Evolutionary conservation across 1,139 yeast species (phyloP), one percentile per base, ranked within the genome.

Genomic region (Magnusiomyces ingens): DNA sequence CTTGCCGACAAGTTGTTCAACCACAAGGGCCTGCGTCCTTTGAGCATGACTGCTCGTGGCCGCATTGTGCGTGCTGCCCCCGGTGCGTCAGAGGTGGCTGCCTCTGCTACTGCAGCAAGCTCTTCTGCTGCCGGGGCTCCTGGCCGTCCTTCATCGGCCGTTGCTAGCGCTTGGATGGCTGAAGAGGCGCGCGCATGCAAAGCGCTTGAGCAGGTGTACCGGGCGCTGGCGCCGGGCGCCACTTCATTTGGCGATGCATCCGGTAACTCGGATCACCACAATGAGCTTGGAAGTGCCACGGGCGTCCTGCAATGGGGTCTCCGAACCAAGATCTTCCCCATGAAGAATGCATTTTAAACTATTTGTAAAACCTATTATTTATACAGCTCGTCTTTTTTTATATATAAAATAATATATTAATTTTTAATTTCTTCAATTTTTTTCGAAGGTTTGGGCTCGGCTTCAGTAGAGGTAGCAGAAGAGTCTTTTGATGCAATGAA

Each of bases 1-100:
- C 61, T 78, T 15, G 70, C 69, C 17, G 75, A 74, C 55, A 70
- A 73, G 54, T 62, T 77, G 54, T 52, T 76, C n/a, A 65, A 71
- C 51, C 66, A 63, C 54, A 76, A 76, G 56, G 68, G 67, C 1
- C 62, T 71, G 26, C 57, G 57, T 40, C 58, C 58, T 19, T 59
- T 62, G 18, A 54, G 58, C 21, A 52, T 59, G 17, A 57, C 65
- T 0, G 53, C 62, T 12, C 56, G 62, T n/a, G 68, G 65, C 11
- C 32, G 32, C 32, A 26, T 26, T 26, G 32, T 26, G 32, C 32
- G 32, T 26, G 32, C 32, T 26, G 32, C 32, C 8, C 32, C 32
- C 32, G 32, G 32, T 26, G 32, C 32, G 8, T 26, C 32, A 5
- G 32, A 26, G 32, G 32, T 26, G 4, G 32, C 32, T 5, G 32